Evolutionary conservation across 768 basidiomycete species (phyloP), one percentile per base, ranked within the genome.

Genomic region (Leucocoprinus sp.): DNA sequence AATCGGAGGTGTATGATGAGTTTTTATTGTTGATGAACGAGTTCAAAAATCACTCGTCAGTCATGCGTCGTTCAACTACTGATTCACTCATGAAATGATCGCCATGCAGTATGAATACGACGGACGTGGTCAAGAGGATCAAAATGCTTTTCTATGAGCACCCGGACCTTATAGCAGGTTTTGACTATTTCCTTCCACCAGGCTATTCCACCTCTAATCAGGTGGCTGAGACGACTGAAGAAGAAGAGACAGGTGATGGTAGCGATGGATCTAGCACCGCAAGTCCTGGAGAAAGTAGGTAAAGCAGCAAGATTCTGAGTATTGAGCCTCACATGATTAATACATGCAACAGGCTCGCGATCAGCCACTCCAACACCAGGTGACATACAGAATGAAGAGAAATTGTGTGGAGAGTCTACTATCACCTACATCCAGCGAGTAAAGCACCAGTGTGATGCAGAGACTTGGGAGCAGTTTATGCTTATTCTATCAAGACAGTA

Each of bases 21-120:
- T 82, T 82, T 49, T 60, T 82, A 59, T 76, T 80, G 54, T 80
- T 84, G 56, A 84, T 85, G 85, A 84, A 84, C 63, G 83, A 86
- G 56, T 88, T 88, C 66, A 85, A 86, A 64, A 76, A 79, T 49
- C 76, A 84, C 53, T 60, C 59, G 78, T 81, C 52, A 58, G 78
- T 68, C 15, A 21, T 37, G 5, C 19, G 5, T 19, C 35, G 17
- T 19, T 21, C 3, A 18, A 8, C n/a, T n/a, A n/a, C n/a, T n/a
- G n/a, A n/a, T n/a, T n/a, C n/a, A n/a, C n/a, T n/a, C n/a, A n/a
- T n/a, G n/a, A n/a, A n/a, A n/a, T n/a, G n/a, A n/a, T n/a, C n/a
- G n/a, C n/a, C n/a, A n/a, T n/a, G n/a, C 23, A 86, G 86, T 17
- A 87, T 88, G 59, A 84, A 88, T 60, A 87, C 84, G 0, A 82